Conservation (phyloP, 345 rosid species). For the Mangifera indica region DNA sequence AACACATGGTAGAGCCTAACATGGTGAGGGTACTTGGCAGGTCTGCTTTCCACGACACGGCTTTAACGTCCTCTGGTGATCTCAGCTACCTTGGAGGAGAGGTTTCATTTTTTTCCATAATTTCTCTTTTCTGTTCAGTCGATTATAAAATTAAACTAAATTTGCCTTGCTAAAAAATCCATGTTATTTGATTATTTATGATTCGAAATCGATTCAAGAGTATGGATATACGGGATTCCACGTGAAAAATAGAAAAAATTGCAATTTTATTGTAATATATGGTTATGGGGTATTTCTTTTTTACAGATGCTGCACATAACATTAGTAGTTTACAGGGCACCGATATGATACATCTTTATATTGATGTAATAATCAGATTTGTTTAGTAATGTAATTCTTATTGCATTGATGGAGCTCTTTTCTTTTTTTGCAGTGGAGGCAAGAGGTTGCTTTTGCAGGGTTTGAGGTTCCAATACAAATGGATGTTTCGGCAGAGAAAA, state of each 20-base stretch:
- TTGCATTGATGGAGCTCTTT: conserved; percentile 6
- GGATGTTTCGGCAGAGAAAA: conserved; percentile 88
- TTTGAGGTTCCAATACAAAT: conserved; percentile 95
- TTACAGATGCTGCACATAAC: too few relatives aligned
- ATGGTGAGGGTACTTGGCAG: conserved; percentile 88
- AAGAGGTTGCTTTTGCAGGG: conserved; percentile 96
- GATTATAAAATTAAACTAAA: too few relatives aligned
- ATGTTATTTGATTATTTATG: background rate
- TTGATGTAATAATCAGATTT: too few relatives aligned
- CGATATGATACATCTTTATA: too few relatives aligned
- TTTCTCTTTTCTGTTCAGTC: too few relatives aligned
- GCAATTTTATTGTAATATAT: too few relatives aligned
- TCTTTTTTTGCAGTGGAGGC: conserved; percentile 68
- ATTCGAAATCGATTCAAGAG: background rate
- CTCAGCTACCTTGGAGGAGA: conserved; percentile 96
- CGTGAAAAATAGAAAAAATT: too few relatives aligned
- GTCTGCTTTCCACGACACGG: conserved; percentile 92
- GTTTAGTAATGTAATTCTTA: too few relatives aligned
- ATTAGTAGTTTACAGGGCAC: too few relatives aligned
- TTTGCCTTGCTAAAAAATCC: too few relatives aligned
- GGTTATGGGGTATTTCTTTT: too few relatives aligned
- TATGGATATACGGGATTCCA: too few relatives aligned
- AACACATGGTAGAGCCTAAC: conserved; percentile 92
- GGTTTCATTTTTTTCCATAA: conserved; percentile 31
- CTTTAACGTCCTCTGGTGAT: conserved; percentile 80